Evolutionary conservation across 805 yeast species (phyloP), one percentile per base, ranked within the genome.

Genomic region (Ogataea ganodermae): DNA sequence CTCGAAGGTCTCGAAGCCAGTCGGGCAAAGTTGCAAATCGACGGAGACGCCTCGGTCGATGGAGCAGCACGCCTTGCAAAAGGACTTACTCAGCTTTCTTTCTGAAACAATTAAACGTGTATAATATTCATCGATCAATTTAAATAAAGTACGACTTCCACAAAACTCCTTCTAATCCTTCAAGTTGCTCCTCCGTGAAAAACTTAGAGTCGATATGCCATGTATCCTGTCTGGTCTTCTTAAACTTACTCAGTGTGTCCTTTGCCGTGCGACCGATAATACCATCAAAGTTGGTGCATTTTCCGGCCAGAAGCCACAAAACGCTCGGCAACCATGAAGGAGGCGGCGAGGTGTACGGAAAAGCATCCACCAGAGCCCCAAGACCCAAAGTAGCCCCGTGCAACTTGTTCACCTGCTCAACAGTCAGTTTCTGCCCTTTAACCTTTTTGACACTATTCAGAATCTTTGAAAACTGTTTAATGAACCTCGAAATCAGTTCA

Each of bases 381-480:
- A 92, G 69, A 0, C 97, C 98, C 20, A 94, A 69, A 0, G 91
- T 83, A 2, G 96, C 89, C 2, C 95, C 96, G 62, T 92, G 98
- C 3, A 89, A 68, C 3, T 68, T 66, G 6, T 78, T 69, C 9
- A 70, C 61, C 46, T 77, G 78, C 16, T 73, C 72, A 35, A 63
- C 60, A 2, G 77, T 57, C 28, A 75, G 52, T 3, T 70, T 73
- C 53, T 67, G 61, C 16, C 55, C 57, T 18, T 63, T 63, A 12
- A 30, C 28, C 17, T 45, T 50, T 44, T 60, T 63, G 6, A 57
- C 49, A 51, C 72, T 71, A 27, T 61, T 68, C 49, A 84, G 65
- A 42, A 66, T 67, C 37, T 57, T 65, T 12, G 76, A 70, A 51
- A 84, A 78, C 27, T 61, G 62, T 26, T 70, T 69, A 33, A 77